Base-by-base conservation (phyloP, 108 stramenopile species). In the Cylindrotheca fusiformis region DNA sequence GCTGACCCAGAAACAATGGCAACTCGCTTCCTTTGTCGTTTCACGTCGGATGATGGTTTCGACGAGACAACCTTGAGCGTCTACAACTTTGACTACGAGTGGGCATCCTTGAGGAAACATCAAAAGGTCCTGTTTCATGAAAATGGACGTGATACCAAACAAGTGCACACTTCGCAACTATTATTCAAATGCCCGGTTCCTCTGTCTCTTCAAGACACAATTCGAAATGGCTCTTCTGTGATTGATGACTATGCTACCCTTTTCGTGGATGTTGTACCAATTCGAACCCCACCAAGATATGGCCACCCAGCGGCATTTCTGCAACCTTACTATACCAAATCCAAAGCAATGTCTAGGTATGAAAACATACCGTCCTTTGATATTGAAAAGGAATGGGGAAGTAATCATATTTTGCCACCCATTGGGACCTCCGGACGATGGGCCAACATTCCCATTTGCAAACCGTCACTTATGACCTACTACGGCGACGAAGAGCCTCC, bases 21-120 rank as follows among this genome's bases (percentile, higher is more conserved):
- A 48, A 94, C 93, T 4, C 77, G 93, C 52, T 91, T 94, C 71
- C 84, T 94, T 17, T 94, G 93, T 73, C 82, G 88, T 18, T 94
- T 94, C 76, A 82, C 86, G 65, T 77, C 85, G 8, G 65, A 65
- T 32, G 14, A 41, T 10, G 31, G 44, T 10, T 32, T 45, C 10
- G 65, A 58, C 18, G 65, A 66, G 44, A 86, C 89, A 63, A 88
- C 93, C 0, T 70, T 94, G 33, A 84, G 83, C 24, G 68, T 67
- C 8, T 83, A 67, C 62, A 85, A 87, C 58, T 71, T 91, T 46
- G 82, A 89, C 60, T 94, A 94, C 55, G 93, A 94, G 48, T 94
- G 78, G 61, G 84, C 86, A 19, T 75, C 89, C 14, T 76, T 60
- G 23, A 80, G 90, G n/a, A 94, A 94, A 58, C 79, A 79, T 21